Percentiles rank a stretch among this genome's conserved stretches.
phyloP scores from a whole-genome alignment of 2,329 filamentous ascomycete genomes.

The Cladophialophora chaetospira region DNA sequence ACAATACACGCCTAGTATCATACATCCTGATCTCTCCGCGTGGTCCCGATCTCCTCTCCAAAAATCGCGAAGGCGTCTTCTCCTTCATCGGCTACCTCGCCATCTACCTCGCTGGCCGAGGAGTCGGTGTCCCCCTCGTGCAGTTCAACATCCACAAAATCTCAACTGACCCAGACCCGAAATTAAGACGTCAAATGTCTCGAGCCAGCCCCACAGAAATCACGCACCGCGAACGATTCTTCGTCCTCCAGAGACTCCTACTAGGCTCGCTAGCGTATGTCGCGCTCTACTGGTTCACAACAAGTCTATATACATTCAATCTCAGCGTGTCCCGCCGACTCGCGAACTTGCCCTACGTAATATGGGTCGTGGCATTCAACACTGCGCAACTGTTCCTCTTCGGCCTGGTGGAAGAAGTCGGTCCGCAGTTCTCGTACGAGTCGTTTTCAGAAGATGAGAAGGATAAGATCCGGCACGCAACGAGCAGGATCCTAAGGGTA shows the following conservation, averaged over 20 bases:
- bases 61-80: constrained; percentile 94
- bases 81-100: constrained; percentile 92
- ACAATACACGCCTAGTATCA: constrained; percentile 74
- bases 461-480: constrained; percentile 66
- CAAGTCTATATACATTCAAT: constrained; percentile 67
- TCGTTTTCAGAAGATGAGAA: constrained; percentile 53
- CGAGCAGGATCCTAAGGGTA: constrained; percentile 76
- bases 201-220: neutral
- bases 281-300: constrained; percentile 68
- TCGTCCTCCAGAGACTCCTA: constrained; percentile 18
- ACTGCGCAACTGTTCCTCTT: constrained; percentile 77
- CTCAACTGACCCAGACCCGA: neutral
- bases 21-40: constrained; percentile 83
- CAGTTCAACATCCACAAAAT: constrained; percentile 8
- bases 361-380: constrained; percentile 94
- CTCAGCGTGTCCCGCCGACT: constrained; percentile 81
- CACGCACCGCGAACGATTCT: constrained; percentile 20
- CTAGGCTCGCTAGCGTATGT: constrained; percentile 59
- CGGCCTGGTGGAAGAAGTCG: constrained; percentile 70
- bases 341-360: constrained; percentile 88
- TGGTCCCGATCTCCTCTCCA: constrained; percentile 71
- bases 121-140: constrained; percentile 76
- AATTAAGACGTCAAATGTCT: neutral
- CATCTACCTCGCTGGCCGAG: constrained; percentile 89
- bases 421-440: constrained; percentile 32